A percentile compares a stretch with the other conserved stretches of the same genome.
phyloP scores from a whole-genome alignment of 2,329 filamentous ascomycete species.

The Penicillium psychrosexuale region DNA sequence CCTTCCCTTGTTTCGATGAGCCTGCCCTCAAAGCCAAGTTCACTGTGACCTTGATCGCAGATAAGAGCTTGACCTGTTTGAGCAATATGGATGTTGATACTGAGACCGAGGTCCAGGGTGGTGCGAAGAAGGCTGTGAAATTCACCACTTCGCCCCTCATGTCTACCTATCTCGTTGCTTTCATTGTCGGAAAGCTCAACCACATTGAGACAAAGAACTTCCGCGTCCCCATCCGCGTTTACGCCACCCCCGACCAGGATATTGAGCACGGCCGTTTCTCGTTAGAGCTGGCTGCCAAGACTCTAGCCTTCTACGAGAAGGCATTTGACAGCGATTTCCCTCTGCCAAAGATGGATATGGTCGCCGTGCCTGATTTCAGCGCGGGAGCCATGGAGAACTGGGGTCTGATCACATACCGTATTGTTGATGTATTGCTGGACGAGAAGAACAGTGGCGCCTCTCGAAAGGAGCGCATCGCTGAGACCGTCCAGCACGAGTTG shows the following conservation, averaged over 20 bases:
- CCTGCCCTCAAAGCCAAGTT: conserved; percentile 90
- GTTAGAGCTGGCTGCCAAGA: conserved; percentile 81
- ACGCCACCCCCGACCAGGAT: conserved; percentile 82
- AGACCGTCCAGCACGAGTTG: conserved; percentile 94
- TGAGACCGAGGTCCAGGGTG: conserved; percentile 68
- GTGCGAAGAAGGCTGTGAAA: conserved; percentile 77
- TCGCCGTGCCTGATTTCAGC: conserved; percentile 92
- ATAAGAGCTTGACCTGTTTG: conserved; percentile 84
- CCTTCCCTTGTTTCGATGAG: conserved; percentile 96
- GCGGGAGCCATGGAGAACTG: conserved; percentile 98
- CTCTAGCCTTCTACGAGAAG: conserved; percentile 91
- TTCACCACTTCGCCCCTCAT: conserved; percentile 91
- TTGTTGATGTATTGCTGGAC: conserved; percentile 85
- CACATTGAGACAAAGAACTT: conserved; percentile 90
- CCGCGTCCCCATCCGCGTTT: conserved; percentile 89
- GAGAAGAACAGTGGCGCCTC: conserved; percentile 87
- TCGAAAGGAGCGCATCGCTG: conserved; percentile 87
- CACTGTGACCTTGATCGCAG: conserved; percentile 84
- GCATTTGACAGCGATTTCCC: conserved; percentile 85
- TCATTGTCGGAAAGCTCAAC: conserved; percentile 90
- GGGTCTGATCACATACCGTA: conserved; percentile 92
- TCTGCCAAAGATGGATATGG: conserved; percentile 92
- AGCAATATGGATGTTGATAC: conserved; percentile 95
- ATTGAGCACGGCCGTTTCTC: conserved; percentile 91
- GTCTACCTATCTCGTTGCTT: conserved; percentile 94